phyloP scores from a whole-genome alignment of 2,329 filamentous ascomycete genomes.

The Beauveria pseudobassiana region DNA sequence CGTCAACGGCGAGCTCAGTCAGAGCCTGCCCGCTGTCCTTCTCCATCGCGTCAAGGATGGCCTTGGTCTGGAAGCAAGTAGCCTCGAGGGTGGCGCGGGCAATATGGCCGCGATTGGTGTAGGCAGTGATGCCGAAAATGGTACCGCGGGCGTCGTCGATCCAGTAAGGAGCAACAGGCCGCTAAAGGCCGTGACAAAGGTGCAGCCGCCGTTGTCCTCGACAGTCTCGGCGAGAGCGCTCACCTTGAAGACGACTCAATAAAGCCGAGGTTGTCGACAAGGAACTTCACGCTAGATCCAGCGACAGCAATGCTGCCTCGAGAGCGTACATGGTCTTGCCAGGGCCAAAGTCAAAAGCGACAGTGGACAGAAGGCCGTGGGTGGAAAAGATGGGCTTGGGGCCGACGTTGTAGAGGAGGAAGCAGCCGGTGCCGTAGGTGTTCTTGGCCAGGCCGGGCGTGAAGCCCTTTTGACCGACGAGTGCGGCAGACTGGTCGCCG shows the following conservation, averaged over 20 bases:
- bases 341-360: constrained; percentile 68
- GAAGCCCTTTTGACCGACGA: constrained; percentile 76
- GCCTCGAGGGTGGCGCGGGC: constrained; percentile 74
- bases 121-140: constrained; percentile 70
- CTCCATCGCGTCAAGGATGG: constrained; percentile 74
- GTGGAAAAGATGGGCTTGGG: constrained; percentile 70
- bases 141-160: constrained; percentile 76
- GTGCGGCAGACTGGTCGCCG: constrained; percentile 73
- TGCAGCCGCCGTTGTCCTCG: constrained; percentile 64
- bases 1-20: constrained; percentile 70
- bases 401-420: constrained; percentile 77
- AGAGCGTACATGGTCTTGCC: constrained; percentile 64
- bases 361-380: constrained; percentile 68
- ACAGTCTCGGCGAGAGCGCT: constrained; percentile 40
- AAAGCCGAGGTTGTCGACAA: constrained; percentile 50
- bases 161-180: constrained; percentile 77
- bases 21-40: constrained; percentile 69
- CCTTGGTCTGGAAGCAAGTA: constrained; percentile 77
- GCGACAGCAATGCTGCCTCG: constrained; percentile 70
- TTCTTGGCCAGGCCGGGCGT: constrained; percentile 72
- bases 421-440: constrained; percentile 80
- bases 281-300: constrained; percentile 67
- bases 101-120: constrained; percentile 69
- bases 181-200: constrained; percentile 74
- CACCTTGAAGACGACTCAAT: constrained; percentile 40